phyloP scores from a whole-genome alignment of 2,329 filamentous ascomycete genomes.

The Aureobasidium sp. region DNA sequence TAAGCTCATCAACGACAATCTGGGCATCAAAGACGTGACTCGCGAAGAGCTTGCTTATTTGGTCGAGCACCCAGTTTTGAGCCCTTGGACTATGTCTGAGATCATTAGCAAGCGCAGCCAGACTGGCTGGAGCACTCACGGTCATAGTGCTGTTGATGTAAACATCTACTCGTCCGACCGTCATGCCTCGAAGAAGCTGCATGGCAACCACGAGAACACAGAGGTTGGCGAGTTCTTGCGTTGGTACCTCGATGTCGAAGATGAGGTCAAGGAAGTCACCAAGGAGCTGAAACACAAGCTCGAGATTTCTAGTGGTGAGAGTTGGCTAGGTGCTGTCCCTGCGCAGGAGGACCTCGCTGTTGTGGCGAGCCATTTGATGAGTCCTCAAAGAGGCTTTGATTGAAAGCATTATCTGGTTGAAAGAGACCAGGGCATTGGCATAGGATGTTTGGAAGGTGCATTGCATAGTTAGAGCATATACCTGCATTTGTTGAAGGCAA shows the following conservation, averaged over 20 bases:
- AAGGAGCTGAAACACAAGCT: conserved; percentile 60
- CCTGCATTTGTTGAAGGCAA: background rate
- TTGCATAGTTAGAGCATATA: conserved; percentile 11
- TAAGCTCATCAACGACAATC: conserved; percentile 58
- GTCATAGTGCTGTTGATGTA: conserved; percentile 82
- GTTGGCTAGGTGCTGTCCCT: conserved; percentile 39
- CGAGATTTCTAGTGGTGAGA: conserved; percentile 26
- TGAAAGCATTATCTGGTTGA: background rate
- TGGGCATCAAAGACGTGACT: conserved; percentile 70
- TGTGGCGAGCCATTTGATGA: conserved; percentile 2
- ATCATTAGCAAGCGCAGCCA: conserved; percentile 85
- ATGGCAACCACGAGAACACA: conserved; percentile 91
- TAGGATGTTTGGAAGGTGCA: background rate
- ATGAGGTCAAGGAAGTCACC: conserved; percentile 73
- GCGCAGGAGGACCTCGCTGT: background rate
- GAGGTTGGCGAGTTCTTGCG: conserved; percentile 79
- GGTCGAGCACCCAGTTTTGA: conserved; percentile 48
- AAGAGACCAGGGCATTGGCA: background rate
- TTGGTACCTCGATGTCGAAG: conserved; percentile 71
- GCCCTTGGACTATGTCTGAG: conserved; percentile 63
- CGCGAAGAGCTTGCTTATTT: conserved; percentile 64
- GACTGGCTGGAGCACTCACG: conserved; percentile 90
- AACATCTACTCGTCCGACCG: conserved; percentile 86
- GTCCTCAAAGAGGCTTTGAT: conserved; percentile 5
- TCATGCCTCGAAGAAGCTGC: conserved; percentile 53